These are phyloP conservation scores for Trapa incisa DNA, from an alignment of 345 rosid genomes.

Conservation along the genomic window DNA sequence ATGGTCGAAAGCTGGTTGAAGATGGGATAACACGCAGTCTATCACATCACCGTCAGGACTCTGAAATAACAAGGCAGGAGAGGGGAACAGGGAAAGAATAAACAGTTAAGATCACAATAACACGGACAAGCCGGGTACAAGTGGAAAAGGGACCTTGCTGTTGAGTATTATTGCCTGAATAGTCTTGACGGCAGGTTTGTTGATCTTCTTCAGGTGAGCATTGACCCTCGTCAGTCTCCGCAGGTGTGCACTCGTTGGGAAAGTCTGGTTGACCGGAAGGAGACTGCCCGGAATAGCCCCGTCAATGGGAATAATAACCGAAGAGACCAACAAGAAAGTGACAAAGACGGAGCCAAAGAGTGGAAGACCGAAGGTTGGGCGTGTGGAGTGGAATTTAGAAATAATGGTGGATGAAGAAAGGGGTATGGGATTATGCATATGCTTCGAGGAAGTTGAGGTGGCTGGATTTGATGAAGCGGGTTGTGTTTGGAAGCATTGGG, in stretches of 20 bases:
- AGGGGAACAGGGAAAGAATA: background rate
- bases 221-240: conserved; percentile 41
- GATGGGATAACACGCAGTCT: conserved; percentile 79
- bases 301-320: conserved; percentile 15
- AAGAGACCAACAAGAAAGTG: conserved; percentile 28
- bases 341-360: conserved; percentile 28
- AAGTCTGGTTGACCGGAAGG: conserved; percentile 34
- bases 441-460: conserved; percentile 24
- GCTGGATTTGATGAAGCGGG: conserved; percentile 19
- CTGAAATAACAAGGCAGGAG: conserved; percentile 22
- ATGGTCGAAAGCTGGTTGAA: conserved; percentile 93
- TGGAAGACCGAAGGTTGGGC: conserved; percentile 8
- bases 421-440: conserved; percentile 27
- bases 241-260: conserved; percentile 32
- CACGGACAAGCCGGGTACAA: conserved; percentile 3
- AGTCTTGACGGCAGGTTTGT: conserved; percentile 86
- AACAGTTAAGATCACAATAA: background rate
- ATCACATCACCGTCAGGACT: conserved; percentile 94
- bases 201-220: conserved; percentile 54
- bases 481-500: conserved; percentile 32
- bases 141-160: background rate
- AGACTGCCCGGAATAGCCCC: conserved; percentile 31
- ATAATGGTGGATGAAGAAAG: conserved; percentile 14
- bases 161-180: conserved; percentile 38
- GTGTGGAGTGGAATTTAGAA: background rate